Base-by-base conservation (phyloP, 1,284 basidiomycete genomes). In the Quambalaria eucalypti region DNA sequence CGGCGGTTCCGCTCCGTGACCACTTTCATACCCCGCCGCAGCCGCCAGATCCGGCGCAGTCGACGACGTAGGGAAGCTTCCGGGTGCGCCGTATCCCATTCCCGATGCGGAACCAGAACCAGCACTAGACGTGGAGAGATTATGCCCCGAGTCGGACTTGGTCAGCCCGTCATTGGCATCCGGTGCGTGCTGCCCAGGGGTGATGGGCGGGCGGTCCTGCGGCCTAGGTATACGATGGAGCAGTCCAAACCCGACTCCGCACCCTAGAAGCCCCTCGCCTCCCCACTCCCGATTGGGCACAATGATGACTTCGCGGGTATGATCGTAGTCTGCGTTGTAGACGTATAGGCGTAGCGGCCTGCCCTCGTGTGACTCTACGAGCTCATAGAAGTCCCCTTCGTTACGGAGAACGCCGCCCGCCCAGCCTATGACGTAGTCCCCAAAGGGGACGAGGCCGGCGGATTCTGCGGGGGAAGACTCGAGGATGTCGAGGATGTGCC, bases 361-460 rank as follows among this genome's bases (percentile, higher is more conserved):
- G 69, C 96, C 92, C 51, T 88, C 82, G 77, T 97, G 90, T 39
- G 86, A 83, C 79, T 97, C 95, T 28, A 98, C 89, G 2, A 98
- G 80, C 61, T 95, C 89, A 77, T 97, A 97, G 70, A 98, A 97
- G 73, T 97, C 92, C 60, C 87, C 87, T 77, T 98, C 93, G n/a
- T 87, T 85, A n/a, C 66, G 56, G 16, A 71, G 54, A 1, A 89
- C 86, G 4, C 93, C 93, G 12, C 92, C 92, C 10, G 90, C 90
- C 88, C 92, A 98, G 28, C 93, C 92, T 67, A 86, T 83, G 56
- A 91, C 85, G 81, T 87, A 91, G 78, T 91, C 88, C 4, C 88
- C 88, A 73, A 85, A 89, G 2, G 88, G 88, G 16, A 90, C 88
- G 2, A 90, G 80, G 1, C 88, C 88, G 52, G 66, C 69, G 2